phyloP scores from a whole-genome alignment of 441 rosid species.

The Lepidium campestre region DNA sequence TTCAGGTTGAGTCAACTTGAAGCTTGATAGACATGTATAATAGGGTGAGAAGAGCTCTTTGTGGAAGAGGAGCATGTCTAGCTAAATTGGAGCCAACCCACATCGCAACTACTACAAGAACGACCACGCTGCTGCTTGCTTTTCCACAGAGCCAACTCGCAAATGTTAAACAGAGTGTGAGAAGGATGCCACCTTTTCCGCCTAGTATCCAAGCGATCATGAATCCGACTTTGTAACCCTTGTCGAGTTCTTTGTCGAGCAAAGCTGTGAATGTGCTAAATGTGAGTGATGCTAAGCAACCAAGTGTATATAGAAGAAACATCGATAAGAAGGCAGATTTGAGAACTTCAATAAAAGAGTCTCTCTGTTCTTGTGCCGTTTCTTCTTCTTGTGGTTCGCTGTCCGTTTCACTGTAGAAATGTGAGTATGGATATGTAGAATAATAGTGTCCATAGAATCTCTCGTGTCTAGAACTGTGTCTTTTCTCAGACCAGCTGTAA shows the following conservation, averaged over 20 bases:
- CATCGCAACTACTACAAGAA: slow-evolving; percentile 55
- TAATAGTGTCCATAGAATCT: slow-evolving; percentile 38
- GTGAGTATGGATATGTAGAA: slow-evolving; percentile 24
- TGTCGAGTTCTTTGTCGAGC: slow-evolving; percentile 62
- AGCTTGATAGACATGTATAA: slow-evolving; percentile 86
- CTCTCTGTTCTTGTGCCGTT: slow-evolving; percentile 36
- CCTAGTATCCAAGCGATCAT: slow-evolving; percentile 72
- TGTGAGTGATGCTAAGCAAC: slow-evolving; percentile 53
- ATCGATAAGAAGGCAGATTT: slow-evolving; percentile 47
- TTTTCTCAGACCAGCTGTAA: slow-evolving; percentile 56
- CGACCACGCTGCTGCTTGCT: slow-evolving; percentile 71
- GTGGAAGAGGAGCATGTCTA: slow-evolving; percentile 72
- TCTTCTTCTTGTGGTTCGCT: slow-evolving; percentile 18
- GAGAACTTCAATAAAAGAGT: slow-evolving; percentile 51
- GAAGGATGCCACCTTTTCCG: slow-evolving; percentile 71
- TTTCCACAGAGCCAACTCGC: slow-evolving; percentile 91
- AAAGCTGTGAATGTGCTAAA: slow-evolving; percentile 55
- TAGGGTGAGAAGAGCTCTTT: slow-evolving; percentile 74
- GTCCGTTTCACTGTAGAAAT: slow-evolving; percentile 31
- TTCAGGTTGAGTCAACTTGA: slow-evolving; percentile 50
- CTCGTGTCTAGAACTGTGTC: slow-evolving; percentile 40
- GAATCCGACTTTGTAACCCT: slow-evolving; percentile 74
- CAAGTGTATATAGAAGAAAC: slow-evolving; percentile 49
- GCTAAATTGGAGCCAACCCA: slow-evolving; percentile 82
- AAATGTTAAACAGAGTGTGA: slow-evolving; percentile 56